Evolutionary conservation across 2,329 filamentous ascomycete genomes (phyloP).

Genomic region (Hypoxylon sp.): DNA sequence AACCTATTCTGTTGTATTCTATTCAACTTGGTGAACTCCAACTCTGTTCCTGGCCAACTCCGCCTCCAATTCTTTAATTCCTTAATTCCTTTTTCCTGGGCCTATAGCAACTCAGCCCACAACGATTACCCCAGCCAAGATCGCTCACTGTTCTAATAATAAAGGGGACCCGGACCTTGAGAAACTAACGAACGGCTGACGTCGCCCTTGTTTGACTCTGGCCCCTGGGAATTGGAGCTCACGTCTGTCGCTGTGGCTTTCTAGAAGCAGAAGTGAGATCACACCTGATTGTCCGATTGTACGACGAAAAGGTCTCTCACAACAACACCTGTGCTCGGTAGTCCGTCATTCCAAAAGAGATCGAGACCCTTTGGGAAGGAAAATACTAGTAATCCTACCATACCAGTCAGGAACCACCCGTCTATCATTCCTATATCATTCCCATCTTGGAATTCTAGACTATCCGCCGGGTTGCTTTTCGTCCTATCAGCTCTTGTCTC

Average conservation of each 20-base stretch:
- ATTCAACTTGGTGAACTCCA: constrained; percentile 11
- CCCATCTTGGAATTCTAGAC: constrained; percentile 42
- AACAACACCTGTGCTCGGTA: constrained; percentile 24
- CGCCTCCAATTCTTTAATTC: constrained; percentile 36
- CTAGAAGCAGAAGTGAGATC: constrained; percentile 11
- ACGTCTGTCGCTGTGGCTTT: constrained; percentile 14
- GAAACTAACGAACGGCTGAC: constrained; percentile 23
- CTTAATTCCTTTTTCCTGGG: constrained; percentile 25
- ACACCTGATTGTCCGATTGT: constrained; percentile 24
- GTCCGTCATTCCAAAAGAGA: constrained; percentile 29
- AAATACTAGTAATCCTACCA: constrained; percentile 41
- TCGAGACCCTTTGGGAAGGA: constrained; percentile 16
- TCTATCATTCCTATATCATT: constrained; percentile 40
- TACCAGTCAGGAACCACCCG: constrained; percentile 32
- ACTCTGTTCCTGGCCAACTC: constrained; percentile 23
- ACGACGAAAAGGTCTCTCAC: constrained; percentile 17
- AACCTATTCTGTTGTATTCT: neutral
- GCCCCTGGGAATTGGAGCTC: constrained; percentile 17
- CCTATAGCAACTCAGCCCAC: constrained; percentile 20
- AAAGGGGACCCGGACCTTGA: constrained; percentile 26
- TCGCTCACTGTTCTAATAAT: constrained; percentile 42
- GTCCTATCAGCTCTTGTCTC: constrained; percentile 37
- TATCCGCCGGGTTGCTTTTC: constrained; percentile 21
- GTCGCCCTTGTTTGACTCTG: constrained; percentile 18
- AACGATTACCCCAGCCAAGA: constrained; percentile 33